phyloP scores from a whole-genome alignment of 2,329 filamentous ascomycete species.

The Mycosphaerella sp. region DNA sequence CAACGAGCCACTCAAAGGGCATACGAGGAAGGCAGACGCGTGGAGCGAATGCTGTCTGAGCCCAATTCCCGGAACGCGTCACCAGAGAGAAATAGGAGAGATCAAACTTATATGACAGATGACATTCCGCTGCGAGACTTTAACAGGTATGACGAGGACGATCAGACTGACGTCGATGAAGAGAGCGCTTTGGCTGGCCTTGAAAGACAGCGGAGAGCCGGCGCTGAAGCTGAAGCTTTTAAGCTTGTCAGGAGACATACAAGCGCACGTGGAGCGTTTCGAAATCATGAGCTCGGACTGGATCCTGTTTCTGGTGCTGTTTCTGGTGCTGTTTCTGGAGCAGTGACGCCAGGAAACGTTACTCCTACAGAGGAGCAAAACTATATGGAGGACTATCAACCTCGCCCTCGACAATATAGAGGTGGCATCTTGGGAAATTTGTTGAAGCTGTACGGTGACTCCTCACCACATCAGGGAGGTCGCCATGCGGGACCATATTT shows the following conservation, averaged over 20 bases:
- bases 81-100: slow-evolving; percentile 14
- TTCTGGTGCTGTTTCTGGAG: slow-evolving; percentile 47
- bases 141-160: slow-evolving; percentile 21
- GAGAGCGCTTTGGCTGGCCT: slow-evolving; percentile 14
- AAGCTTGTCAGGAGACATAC: slow-evolving; percentile 42
- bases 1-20: slow-evolving; percentile 29
- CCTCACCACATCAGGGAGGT: slow-evolving; percentile 9
- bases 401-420: slow-evolving; percentile 61
- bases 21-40: slow-evolving; percentile 33
- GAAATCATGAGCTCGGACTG: slow-evolving; percentile 14
- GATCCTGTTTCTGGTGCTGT: slow-evolving; percentile 17
- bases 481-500: slow-evolving; percentile 22
- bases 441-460: slow-evolving; percentile 59
- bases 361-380: slow-evolving; percentile 46
- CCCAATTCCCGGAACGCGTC: slow-evolving; percentile 30
- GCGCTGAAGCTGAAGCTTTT: slow-evolving; percentile 39
- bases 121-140: slow-evolving; percentile 31
- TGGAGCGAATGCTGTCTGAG: slow-evolving; percentile 28
- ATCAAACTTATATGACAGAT: slow-evolving; percentile 16
- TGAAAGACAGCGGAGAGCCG: slow-evolving; percentile 22
- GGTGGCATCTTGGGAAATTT: slow-evolving; percentile 68
- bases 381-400: slow-evolving; percentile 56
- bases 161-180: slow-evolving; percentile 19
- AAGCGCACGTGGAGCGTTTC: slow-evolving; percentile 9
- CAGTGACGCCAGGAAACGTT: slow-evolving; percentile 26